Evolutionary conservation across 2,329 filamentous ascomycete genomes (phyloP).

Genomic region (Coniella vitis): DNA sequence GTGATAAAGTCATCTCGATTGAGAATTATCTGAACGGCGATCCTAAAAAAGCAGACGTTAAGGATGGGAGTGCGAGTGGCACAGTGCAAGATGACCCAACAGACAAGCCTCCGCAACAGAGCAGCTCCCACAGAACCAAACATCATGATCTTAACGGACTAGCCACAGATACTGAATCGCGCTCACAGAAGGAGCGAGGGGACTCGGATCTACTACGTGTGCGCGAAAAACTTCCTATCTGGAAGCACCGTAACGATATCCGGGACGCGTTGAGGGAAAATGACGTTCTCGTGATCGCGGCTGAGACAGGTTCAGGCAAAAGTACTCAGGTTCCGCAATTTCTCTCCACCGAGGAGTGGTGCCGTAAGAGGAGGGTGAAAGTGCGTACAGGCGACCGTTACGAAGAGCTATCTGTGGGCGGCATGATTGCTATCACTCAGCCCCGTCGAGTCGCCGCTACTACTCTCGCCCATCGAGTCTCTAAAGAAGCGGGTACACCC

Average conservation of each 20-base stretch:
- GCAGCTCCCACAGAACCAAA: slow-evolving; percentile 24
- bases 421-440: slow-evolving; percentile 88
- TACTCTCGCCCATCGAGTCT: slow-evolving; percentile 79
- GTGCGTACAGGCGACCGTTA: slow-evolving; percentile 28
- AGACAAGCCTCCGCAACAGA: background rate
- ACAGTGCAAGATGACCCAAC: background rate
- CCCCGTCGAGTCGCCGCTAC: slow-evolving; percentile 91
- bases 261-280: slow-evolving; percentile 54
- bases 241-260: slow-evolving; percentile 65
- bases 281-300: slow-evolving; percentile 79
- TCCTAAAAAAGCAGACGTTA: slow-evolving; percentile 25
- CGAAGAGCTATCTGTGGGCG: slow-evolving; percentile 53
- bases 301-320: slow-evolving; percentile 95
- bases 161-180: too few species aligned
- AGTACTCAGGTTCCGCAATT: slow-evolving; percentile 96
- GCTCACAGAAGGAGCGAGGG: slow-evolving; percentile 4
- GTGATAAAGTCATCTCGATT: slow-evolving; percentile 41
- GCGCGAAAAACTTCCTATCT: slow-evolving; percentile 73
- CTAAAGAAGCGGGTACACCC: slow-evolving; percentile 62
- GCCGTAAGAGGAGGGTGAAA: slow-evolving; percentile 51
- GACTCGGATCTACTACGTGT: slow-evolving; percentile 25
- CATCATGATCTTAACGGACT: background rate
- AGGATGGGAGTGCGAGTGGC: background rate
- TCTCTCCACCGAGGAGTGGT: slow-evolving; percentile 73
- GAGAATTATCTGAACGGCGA: slow-evolving; percentile 37